Conservation (phyloP, 768 basidiomycete species). For the Aureoboletus auriporus region DNA sequence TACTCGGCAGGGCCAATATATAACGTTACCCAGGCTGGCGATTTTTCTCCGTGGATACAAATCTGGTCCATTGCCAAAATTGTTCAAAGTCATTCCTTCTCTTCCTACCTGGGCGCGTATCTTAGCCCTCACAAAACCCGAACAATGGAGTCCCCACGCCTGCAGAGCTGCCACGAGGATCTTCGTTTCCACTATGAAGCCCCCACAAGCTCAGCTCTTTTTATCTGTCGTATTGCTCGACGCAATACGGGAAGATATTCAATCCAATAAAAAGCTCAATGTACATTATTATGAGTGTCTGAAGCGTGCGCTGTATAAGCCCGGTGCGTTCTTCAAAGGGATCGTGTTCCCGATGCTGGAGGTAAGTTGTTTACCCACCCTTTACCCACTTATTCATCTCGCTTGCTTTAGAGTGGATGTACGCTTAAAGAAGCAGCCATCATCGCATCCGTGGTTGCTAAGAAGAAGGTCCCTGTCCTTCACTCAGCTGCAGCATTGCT, state of each 20-base stretch:
- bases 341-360: slow-evolving; percentile 94
- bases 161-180: slow-evolving; percentile 92
- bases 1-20: not conserved
- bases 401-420: slow-evolving; percentile 59
- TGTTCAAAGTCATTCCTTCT: slow-evolving; percentile 97
- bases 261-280: slow-evolving; percentile 80
- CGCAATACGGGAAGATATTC: slow-evolving; percentile 85
- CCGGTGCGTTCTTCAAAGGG: slow-evolving; percentile 97
- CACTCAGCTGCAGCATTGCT: slow-evolving; percentile 95
- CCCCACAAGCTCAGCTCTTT: slow-evolving; percentile 88
- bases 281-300: slow-evolving; percentile 94
- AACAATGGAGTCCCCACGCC: slow-evolving; percentile 94
- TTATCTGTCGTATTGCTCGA: slow-evolving; percentile 89
- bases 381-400: slow-evolving; percentile 27
- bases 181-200: slow-evolving; percentile 96
- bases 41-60: slow-evolving; percentile 83
- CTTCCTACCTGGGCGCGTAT: slow-evolving; percentile 95
- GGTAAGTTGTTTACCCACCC: slow-evolving; percentile 42
- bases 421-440: slow-evolving; percentile 94
- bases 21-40: slow-evolving; percentile 61
- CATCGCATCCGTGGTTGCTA: slow-evolving; percentile 84
- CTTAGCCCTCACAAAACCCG: slow-evolving; percentile 86
- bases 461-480: slow-evolving; percentile 91
- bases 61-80: slow-evolving; percentile 91
- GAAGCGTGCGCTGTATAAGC: slow-evolving; percentile 91